Evolutionary conservation across 169 alveolate genomes (phyloP).

Genomic region (Plasmodium yoelii): DNA sequence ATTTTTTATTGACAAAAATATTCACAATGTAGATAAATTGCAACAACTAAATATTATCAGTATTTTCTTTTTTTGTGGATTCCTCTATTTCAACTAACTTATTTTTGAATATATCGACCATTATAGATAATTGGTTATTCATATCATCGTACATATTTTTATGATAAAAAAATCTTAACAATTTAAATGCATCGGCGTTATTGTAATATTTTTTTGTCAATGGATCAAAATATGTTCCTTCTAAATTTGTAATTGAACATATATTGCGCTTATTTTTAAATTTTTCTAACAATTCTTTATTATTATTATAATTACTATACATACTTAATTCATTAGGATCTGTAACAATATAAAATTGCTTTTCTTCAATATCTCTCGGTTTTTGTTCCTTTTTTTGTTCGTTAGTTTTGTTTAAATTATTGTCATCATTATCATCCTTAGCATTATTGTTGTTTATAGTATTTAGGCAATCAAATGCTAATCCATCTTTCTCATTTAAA

Average conservation of each 20-base stretch:
- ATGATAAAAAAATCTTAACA: conserved; percentile 47
- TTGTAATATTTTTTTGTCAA: conserved; percentile 64
- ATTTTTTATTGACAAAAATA: no score
- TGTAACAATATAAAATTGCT: conserved; percentile 54
- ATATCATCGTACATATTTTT: conserved; percentile 22
- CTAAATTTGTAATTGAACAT: conserved; percentile 74
- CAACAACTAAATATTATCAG: conserved; percentile 8
- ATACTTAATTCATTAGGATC: conserved; percentile 39
- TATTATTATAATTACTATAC: conserved; percentile 69
- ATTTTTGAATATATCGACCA: conserved; percentile 23
- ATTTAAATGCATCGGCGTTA: conserved; percentile 59
- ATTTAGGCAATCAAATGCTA: conserved; percentile 39
- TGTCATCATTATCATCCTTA: conserved; percentile 3
- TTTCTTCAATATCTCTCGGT: conserved; percentile 14
- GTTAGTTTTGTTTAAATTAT: not conserved
- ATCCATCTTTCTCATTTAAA: conserved; percentile 45
- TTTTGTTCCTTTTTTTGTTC: not conserved
- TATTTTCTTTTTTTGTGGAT: conserved; percentile 4
- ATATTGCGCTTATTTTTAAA: conserved; percentile 44
- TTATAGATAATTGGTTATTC: conserved; percentile 27
- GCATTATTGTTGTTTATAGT: not conserved
- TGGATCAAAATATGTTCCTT: conserved; percentile 75
- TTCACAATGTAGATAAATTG: no score
- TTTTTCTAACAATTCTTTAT: conserved; percentile 30
- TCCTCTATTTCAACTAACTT: conserved; percentile 50